Evolutionary conservation across 2,329 filamentous ascomycete species (phyloP).

Genomic region (Colletotrichum simmondsii): DNA sequence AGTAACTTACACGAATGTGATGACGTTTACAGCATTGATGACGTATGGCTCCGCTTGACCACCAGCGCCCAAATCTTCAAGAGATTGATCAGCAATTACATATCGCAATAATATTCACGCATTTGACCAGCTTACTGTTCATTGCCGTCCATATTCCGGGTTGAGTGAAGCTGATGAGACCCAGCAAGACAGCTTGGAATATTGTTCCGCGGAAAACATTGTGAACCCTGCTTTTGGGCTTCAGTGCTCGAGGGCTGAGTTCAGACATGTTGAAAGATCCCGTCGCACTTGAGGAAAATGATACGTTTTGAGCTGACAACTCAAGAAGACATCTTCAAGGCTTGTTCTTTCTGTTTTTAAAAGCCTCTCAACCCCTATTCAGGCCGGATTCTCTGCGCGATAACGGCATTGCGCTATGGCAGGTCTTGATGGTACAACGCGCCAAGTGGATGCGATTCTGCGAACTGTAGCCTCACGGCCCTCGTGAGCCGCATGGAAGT

Average conservation of each 20-base stretch:
- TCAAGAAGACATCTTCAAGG: background rate
- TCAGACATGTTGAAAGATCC: background rate
- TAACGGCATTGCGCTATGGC: slow-evolving; percentile 27
- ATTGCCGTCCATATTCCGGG: slow-evolving; percentile 52
- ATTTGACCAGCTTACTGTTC: background rate
- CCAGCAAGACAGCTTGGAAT: slow-evolving; percentile 56
- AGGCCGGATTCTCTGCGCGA: background rate
- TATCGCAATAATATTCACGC: no score
- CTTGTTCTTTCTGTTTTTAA: background rate
- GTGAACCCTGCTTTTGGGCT: background rate
- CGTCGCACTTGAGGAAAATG: background rate
- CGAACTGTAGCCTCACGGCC: background rate
- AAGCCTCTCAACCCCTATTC: background rate
- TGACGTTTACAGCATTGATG: slow-evolving; percentile 17
- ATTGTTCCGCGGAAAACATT: slow-evolving; percentile 53
- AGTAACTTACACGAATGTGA: slow-evolving; percentile 18
- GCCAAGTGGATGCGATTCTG: slow-evolving; percentile 15
- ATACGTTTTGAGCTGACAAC: background rate
- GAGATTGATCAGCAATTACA: background rate
- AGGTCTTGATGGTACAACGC: slow-evolving; percentile 23
- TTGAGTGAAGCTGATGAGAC: slow-evolving; percentile 55
- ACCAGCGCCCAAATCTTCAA: slow-evolving; percentile 11
- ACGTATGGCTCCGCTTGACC: slow-evolving; percentile 26
- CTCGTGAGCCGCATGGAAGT: background rate
- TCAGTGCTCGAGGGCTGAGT: background rate